A percentile compares a stretch with the other conserved stretches of the same genome.
phyloP scores from a whole-genome alignment of 176 grass and related monocot species.

The Ensete glaucum region DNA sequence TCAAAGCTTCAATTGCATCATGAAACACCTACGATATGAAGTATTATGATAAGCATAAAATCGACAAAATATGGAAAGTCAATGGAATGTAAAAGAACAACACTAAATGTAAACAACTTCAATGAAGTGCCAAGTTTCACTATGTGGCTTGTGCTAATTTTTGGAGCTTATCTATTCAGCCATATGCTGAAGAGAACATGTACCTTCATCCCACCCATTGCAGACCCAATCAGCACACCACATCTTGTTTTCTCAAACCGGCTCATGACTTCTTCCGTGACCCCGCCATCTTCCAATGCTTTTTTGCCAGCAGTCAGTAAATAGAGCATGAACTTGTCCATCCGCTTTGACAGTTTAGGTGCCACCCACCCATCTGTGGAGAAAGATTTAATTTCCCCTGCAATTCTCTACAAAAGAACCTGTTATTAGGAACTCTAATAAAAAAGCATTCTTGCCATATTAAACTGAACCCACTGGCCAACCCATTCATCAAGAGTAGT shows the following conservation, averaged over 20 bases:
- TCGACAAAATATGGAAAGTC: neutral
- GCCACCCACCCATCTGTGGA: slow-evolving; percentile 76
- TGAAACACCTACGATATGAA: slow-evolving; percentile 69
- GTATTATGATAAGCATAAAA: slow-evolving; percentile 22
- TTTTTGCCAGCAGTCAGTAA: slow-evolving; percentile 94
- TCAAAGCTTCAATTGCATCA: slow-evolving; percentile 91
- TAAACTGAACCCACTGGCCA: neutral
- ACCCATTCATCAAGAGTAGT: neutral
- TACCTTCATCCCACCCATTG: slow-evolving; percentile 99
- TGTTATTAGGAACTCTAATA: neutral
- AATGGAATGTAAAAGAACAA: neutral
- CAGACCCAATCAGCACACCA: slow-evolving; percentile 94
- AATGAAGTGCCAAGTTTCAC: neutral
- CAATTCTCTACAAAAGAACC: slow-evolving; percentile 69
- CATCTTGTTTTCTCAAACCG: slow-evolving; percentile 87
- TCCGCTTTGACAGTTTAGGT: slow-evolving; percentile 80
- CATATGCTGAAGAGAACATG: slow-evolving; percentile 5
- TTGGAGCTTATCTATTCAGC: neutral
- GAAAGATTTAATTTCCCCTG: slow-evolving; percentile 94
- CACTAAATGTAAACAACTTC: neutral
- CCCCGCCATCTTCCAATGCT: slow-evolving; percentile 74
- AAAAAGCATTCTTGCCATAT: neutral
- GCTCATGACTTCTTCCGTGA: slow-evolving; percentile 77
- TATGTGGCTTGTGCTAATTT: neutral
- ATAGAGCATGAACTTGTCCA: slow-evolving; percentile 99